These are phyloP conservation scores for Xylaria cubensis DNA, from an alignment of 495 filamentous ascomycete genomes.

Conservation along the genomic window DNA sequence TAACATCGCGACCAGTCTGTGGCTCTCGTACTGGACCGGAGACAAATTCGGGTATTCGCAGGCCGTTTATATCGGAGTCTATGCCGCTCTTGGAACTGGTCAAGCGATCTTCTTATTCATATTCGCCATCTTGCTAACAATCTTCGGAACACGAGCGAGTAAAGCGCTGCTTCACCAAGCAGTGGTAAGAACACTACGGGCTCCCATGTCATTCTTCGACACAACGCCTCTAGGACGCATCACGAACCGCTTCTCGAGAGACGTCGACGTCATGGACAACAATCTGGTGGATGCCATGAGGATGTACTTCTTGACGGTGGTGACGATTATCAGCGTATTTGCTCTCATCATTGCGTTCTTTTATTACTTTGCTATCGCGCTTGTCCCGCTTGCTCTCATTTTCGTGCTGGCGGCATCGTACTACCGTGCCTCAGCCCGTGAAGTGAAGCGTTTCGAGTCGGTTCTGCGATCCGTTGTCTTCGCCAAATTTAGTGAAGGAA, in stretches of 20 bases:
- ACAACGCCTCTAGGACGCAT: constrained; percentile 96
- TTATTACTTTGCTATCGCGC: constrained; percentile 90
- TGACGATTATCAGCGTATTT: constrained; percentile 80
- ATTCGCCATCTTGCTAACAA: constrained; percentile 67
- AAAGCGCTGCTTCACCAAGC: constrained; percentile 85
- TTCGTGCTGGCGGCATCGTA: constrained; percentile 87
- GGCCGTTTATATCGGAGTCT: constrained; percentile 84
- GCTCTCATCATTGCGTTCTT: constrained; percentile 90
- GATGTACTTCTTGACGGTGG: constrained; percentile 88
- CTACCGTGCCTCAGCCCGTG: constrained; percentile 87
- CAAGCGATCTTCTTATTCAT: constrained; percentile 84
- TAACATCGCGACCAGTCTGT: constrained; percentile 87
- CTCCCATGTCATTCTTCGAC: constrained; percentile 97
- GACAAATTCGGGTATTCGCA: constrained; percentile 70
- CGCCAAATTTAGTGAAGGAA: constrained; percentile 87
- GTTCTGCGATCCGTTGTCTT: constrained; percentile 87
- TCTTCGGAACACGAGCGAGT: constrained; percentile 80
- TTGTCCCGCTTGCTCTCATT: constrained; percentile 78
- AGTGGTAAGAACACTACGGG: constrained; percentile 79
- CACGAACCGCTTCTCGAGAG: constrained; percentile 94
- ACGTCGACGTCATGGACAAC: constrained; percentile 96
- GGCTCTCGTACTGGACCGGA: constrained; percentile 92
- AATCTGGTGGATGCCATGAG: constrained; percentile 87
- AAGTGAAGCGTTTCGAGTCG: constrained; percentile 93
- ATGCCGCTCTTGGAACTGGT: constrained; percentile 73